Percentiles rank a stretch among this genome's conserved stretches.
Conservation (phyloP, 208 protist species). For the Zelonia costaricensis region DNA sequence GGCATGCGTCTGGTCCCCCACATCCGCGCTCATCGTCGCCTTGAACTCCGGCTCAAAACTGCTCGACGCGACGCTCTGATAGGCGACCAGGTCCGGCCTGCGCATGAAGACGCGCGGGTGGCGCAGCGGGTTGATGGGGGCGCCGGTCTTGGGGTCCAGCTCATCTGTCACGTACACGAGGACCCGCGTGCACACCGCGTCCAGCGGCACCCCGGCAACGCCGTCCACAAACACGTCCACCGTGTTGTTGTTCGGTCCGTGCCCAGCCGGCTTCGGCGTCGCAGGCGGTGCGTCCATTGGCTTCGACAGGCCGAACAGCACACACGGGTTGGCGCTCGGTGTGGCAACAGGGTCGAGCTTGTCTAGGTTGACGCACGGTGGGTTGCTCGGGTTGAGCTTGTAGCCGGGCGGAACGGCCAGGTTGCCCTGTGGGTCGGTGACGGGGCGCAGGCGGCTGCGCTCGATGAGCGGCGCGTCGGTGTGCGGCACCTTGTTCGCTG, state of each 20-base stretch:
- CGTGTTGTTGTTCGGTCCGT: conserved; percentile 24
- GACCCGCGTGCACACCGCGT: conserved; percentile 50
- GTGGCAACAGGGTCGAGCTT: conserved; percentile 26
- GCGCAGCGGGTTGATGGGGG: conserved; percentile 29
- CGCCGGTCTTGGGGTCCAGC: conserved; percentile 31
- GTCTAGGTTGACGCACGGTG: conserved; percentile 23
- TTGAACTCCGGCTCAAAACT: conserved; percentile 46
- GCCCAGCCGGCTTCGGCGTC: conserved; percentile 13
- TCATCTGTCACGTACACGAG: conserved; percentile 62
- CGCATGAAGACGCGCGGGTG: conserved; percentile 51
- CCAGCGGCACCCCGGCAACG: conserved; percentile 55
- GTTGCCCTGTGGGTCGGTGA: conserved; percentile 34
- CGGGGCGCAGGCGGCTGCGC: conserved; percentile 21
- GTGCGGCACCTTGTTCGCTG: conserved; percentile 6
- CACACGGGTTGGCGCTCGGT: conserved; percentile 27
- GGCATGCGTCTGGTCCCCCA: conserved; percentile 27
- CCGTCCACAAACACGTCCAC: conserved; percentile 50
- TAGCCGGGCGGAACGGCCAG: conserved; percentile 43
- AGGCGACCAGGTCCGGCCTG: conserved; percentile 47
- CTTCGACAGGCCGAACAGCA: conserved; percentile 38
- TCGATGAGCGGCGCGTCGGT: conserved; percentile 20
- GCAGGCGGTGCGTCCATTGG: conserved; percentile 19
- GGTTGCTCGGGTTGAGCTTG: conserved; percentile 29
- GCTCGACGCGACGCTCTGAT: conserved; percentile 44
- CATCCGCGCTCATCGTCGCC: conserved; percentile 22